Percentiles rank a stretch among this genome's conserved stretches.
These are phyloP conservation scores for Haematococcus lacustris DNA, from an alignment of 139 green algal genomes.

Conservation along the genomic window DNA sequence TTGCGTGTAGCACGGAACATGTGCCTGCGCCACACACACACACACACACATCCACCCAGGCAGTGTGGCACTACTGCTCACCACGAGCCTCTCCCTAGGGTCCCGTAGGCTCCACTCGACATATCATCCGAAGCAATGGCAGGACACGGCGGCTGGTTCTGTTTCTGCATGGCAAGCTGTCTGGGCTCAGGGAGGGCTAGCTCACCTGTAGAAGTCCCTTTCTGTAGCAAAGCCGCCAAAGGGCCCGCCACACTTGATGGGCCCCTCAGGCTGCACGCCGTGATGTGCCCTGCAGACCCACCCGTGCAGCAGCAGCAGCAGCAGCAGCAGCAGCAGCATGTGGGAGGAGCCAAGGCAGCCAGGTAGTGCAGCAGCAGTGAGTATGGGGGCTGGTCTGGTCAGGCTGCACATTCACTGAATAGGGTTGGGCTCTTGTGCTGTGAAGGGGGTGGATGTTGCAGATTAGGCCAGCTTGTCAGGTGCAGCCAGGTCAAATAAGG, in stretches of 20 bases:
- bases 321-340: background rate
- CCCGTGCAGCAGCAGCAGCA: background rate
- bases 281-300: conserved; percentile 3
- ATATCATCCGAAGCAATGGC: no score
- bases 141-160: no score
- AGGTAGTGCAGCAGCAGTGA: background rate
- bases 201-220: conserved; percentile 28
- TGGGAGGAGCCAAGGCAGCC: background rate
- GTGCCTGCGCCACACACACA: conserved; percentile 5
- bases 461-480: background rate
- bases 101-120: no score
- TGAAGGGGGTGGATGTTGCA: background rate
- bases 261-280: conserved; percentile 2
- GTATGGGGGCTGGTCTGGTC: background rate
- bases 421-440: background rate
- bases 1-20: conserved; percentile 27
- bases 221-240: conserved; percentile 27
- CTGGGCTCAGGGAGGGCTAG: no score
- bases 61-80: no score
- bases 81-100: no score
- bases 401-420: background rate
- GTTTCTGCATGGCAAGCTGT: no score
- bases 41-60: no score
- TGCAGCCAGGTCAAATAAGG: background rate
- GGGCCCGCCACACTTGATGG: conserved; percentile 11